Base-by-base conservation (phyloP, 495 filamentous ascomycete genomes). In the Saxophila tyrrhenica region DNA sequence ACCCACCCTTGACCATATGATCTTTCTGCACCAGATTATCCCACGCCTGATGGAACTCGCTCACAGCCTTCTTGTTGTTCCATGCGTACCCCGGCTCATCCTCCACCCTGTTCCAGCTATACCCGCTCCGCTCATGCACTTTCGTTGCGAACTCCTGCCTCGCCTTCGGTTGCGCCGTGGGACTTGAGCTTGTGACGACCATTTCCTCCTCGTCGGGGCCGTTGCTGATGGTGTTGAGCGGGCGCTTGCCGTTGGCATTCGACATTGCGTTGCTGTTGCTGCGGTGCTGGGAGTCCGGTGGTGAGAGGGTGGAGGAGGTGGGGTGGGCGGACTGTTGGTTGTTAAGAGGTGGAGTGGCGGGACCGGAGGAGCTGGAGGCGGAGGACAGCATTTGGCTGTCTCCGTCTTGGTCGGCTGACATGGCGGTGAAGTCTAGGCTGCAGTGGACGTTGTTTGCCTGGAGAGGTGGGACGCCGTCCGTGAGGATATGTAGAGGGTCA, bases 201-300 rank as follows among this genome's bases (percentile, higher is more conserved):
- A 22, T 11, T 20, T 45, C 46, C 17, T 46, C 23, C n/a, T 35
- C 39, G 39, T 53, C 46, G 45, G 21, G 19, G 56, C 54, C 54
- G 57, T 60, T 59, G 43, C 35, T 50, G 56, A 59, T 59, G 52
- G 52, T 50, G 25, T 49, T 53, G 22, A 62, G 22, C 1, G 56
- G 56, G 15, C 60, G 59, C 51, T 68, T 70, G 24, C 66, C 66
- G 55, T 70, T 70, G 16, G 53, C 62, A 52, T 69, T 69, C 32
- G 62, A 35, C 20, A 53, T 23, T 13, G 51, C 39, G n/a, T 45
- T 15, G 68, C 63, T 38, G 47, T 35, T 35, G 52, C 35, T 13
- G 62, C 44, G 59, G 56, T 62, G 62, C 24, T 80, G 78, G 13
- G 77, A 80, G 43, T 70, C 73, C 9, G 76, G 78, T 25, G 78